Base-by-base conservation (phyloP, 768 basidiomycete species). In the Boletus barrowsii region DNA sequence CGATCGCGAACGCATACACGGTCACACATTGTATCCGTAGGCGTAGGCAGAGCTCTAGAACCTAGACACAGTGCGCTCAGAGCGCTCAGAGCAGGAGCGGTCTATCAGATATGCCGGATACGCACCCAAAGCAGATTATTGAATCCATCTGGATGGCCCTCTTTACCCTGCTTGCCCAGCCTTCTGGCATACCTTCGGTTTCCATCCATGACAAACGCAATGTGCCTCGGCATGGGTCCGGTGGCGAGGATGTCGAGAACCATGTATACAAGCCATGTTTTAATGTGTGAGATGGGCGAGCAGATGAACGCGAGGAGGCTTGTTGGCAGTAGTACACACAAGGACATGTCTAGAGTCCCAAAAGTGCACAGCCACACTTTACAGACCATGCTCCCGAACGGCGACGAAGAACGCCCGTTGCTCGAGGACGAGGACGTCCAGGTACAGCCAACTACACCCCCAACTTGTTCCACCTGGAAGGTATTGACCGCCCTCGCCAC, bases 201-300 rank as follows among this genome's bases (percentile, higher is more conserved):
- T 4, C 97, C 97, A 66, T 99, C 97, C 93, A 99, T 95, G 26
- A 96, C 86, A 67, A 99, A 95, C 3, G 90, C 94, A 29, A 98
- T 81, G 74, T 99, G 97, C 41, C 76, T 71, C 0, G 97, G 97
- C 10, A 95, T 79, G 0, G 96, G 95, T 0, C 94, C 95, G 3
- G 88, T 77, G 0, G 87, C 76, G 42, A 99, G 80, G 18, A 93
- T 72, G 54, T 72, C 73, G 43, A 95, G 76, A 24, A 93, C 66
- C 17, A 83, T 66, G 53, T 79, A 73, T 18, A 49, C 29, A 7
- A 70, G 51, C 57, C 71, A 70, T 47, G 49, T 49, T 24, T 55
- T 59, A 45, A 69, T 45, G 37, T 55, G 53, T 7, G 56, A 14
- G 46, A 69, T 47, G 3, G 42, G 48, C 20, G 53, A 45, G 33